Evolutionary conservation across 2,329 filamentous ascomycete species (phyloP).

Genomic region (Allantophomopsis lycopodina): DNA sequence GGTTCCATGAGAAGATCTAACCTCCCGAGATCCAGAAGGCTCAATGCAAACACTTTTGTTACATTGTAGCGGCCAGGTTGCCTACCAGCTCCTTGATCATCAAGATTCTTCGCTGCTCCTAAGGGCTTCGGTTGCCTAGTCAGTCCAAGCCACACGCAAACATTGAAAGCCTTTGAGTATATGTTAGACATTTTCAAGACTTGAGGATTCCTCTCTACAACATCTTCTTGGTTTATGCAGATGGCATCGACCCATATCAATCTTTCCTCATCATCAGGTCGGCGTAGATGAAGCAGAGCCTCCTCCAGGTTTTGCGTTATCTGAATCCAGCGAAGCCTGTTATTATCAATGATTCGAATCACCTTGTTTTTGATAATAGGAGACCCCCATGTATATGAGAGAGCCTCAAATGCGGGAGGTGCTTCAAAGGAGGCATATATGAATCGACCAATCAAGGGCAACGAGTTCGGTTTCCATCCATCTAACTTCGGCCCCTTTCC

Average conservation of each 20-base stretch:
- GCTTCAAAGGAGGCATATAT: slow-evolving; percentile 6
- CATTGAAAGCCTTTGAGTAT: slow-evolving; percentile 8
- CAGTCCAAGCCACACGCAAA: slow-evolving; percentile 5
- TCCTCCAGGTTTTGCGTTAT: slow-evolving; percentile 1
- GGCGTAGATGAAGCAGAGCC: neutral
- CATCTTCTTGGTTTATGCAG: slow-evolving; percentile 13
- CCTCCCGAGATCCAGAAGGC: neutral
- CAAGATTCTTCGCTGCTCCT: neutral
- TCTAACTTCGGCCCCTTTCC: no score
- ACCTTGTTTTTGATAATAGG: neutral
- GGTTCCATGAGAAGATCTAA: neutral
- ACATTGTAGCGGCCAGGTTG: no score
- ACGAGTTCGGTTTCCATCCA: no score
- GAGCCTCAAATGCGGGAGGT: slow-evolving; percentile 3
- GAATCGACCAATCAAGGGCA: neutral
- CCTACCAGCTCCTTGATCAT: no score
- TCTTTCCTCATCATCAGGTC: neutral
- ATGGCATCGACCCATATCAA: slow-evolving; percentile 13
- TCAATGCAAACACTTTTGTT: neutral
- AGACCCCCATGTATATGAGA: slow-evolving; percentile 4
- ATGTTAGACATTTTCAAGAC: slow-evolving; percentile 13
- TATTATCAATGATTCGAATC: neutral
- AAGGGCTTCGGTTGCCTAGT: neutral
- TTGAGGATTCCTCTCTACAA: slow-evolving; percentile 8
- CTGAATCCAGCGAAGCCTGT: neutral